Conservation (phyloP, 345 rosid genomes). For the Capsella bursapastoris region DNA sequence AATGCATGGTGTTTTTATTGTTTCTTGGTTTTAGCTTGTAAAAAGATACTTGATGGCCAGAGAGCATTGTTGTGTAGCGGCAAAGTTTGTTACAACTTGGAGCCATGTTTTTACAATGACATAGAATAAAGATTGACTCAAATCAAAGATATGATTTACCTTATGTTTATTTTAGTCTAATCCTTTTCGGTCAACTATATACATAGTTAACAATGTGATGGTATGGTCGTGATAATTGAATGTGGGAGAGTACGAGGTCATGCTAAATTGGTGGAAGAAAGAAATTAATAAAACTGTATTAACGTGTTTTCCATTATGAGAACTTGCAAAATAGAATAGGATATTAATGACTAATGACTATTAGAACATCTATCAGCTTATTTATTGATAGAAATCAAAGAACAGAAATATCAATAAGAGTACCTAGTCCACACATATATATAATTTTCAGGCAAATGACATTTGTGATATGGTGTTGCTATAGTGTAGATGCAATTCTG, state of each 20-base stretch:
- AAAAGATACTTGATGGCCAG: slow-evolving; percentile 25
- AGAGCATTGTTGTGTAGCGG: not conserved
- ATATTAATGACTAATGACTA: not conserved
- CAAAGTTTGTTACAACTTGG: not conserved
- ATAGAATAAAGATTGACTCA: not conserved
- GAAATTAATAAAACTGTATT: not conserved
- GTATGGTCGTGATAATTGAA: slow-evolving; percentile 25
- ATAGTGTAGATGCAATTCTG: no score
- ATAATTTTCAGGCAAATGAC: no score
- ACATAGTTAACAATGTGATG: not conserved
- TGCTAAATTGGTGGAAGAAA: not conserved
- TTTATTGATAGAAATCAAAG: not conserved
- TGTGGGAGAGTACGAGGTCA: not conserved
- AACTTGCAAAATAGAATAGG: not conserved
- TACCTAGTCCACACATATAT: no score
- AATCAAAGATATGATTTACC: not conserved
- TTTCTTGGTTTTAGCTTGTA: slow-evolving; percentile 21
- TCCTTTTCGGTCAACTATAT: slow-evolving; percentile 7
- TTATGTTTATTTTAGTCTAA: not conserved
- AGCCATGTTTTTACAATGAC: slow-evolving; percentile 17
- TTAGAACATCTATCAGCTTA: not conserved
- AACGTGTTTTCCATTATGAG: slow-evolving; percentile 7
- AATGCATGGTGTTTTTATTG: slow-evolving; percentile 29
- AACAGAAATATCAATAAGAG: no score
- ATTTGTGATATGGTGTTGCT: no score